Conservation (phyloP, 2,329 filamentous ascomycete genomes). For the Endothia cerciana region DNA sequence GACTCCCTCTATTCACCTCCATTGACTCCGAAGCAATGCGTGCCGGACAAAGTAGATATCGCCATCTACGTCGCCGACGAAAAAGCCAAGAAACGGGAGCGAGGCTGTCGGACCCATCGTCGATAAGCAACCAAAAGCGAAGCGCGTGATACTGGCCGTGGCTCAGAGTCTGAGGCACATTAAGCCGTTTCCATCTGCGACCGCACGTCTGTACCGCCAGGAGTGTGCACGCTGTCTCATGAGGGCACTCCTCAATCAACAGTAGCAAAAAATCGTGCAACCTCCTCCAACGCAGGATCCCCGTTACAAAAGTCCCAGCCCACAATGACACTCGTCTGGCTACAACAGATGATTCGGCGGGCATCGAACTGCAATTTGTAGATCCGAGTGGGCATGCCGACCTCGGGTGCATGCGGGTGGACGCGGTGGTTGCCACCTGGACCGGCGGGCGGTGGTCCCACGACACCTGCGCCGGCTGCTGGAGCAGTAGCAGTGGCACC, state of each 20-base stretch:
- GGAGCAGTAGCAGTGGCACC: slow-evolving; percentile 12
- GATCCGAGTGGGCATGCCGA: slow-evolving; percentile 62
- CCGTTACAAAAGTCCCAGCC: slow-evolving; percentile 97
- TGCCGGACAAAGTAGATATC: background rate
- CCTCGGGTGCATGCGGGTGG: slow-evolving; percentile 53
- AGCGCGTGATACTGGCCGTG: background rate
- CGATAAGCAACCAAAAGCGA: background rate
- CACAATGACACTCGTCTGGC: slow-evolving; percentile 87
- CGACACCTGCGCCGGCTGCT: background rate
- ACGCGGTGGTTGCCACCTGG: slow-evolving; percentile 33
- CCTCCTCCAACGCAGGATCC: slow-evolving; percentile 78
- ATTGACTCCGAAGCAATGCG: slow-evolving; percentile 5
- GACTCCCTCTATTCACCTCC: background rate
- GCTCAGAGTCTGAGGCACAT: background rate
- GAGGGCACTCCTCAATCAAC: slow-evolving; percentile 45
- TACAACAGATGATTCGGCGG: slow-evolving; percentile 90
- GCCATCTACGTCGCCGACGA: background rate
- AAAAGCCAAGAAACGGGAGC: background rate
- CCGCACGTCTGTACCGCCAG: too few species aligned
- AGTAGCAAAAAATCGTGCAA: slow-evolving; percentile 75
- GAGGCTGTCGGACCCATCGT: background rate
- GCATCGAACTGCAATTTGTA: slow-evolving; percentile 98
- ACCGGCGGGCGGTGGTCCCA: slow-evolving; percentile 26
- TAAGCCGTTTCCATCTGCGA: background rate
- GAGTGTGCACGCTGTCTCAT: background rate